Evolutionary conservation across 495 filamentous ascomycete genomes (phyloP).

Genomic region (Aspergillus kassunensis): DNA sequence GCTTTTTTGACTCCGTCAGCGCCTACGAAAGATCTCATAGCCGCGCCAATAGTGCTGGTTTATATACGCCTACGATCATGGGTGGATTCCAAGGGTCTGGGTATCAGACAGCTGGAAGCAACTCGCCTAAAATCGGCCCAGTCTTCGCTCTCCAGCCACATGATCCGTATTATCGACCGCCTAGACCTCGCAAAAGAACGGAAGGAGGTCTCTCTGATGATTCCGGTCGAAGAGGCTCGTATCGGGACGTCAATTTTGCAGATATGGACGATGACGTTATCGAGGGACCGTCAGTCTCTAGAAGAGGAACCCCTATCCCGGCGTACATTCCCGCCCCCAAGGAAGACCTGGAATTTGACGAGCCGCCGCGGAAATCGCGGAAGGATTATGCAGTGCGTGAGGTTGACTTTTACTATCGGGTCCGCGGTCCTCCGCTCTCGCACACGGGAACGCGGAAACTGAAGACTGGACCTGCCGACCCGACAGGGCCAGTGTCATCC

Average conservation of each 20-base stretch:
- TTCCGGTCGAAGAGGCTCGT: conserved; percentile 30
- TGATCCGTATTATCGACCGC: conserved; percentile 82
- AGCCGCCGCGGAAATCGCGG: conserved; percentile 45
- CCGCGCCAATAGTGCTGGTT: conserved; percentile 46
- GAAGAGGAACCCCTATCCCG: conserved; percentile 48
- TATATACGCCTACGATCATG: conserved; percentile 65
- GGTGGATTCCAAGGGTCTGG: conserved; percentile 64
- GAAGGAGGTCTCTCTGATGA: conserved; percentile 46
- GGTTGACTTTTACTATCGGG: conserved; percentile 91
- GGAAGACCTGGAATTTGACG: conserved; percentile 53
- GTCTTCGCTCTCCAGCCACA: conserved; percentile 45
- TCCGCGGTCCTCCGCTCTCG: conserved; percentile 83
- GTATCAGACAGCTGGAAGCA: conserved; percentile 30
- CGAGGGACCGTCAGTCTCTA: conserved; percentile 49
- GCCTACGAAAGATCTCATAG: conserved; percentile 45
- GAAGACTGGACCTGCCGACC: conserved; percentile 92
- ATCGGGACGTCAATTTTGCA: conserved; percentile 36
- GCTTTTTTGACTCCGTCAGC: conserved; percentile 43
- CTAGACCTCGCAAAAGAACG: conserved; percentile 60
- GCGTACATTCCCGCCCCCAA: conserved; percentile 47
- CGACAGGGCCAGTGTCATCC: conserved; percentile 80
- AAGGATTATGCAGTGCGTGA: conserved; percentile 90
- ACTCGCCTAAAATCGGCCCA: conserved; percentile 39
- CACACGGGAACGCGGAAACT: conserved; percentile 75
- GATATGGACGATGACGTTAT: conserved; percentile 34